Percentiles rank a stretch among this genome's conserved stretches.
phyloP scores from a whole-genome alignment of 1,284 basidiomycete genomes.

The Sphaerobolus stellatus region DNA sequence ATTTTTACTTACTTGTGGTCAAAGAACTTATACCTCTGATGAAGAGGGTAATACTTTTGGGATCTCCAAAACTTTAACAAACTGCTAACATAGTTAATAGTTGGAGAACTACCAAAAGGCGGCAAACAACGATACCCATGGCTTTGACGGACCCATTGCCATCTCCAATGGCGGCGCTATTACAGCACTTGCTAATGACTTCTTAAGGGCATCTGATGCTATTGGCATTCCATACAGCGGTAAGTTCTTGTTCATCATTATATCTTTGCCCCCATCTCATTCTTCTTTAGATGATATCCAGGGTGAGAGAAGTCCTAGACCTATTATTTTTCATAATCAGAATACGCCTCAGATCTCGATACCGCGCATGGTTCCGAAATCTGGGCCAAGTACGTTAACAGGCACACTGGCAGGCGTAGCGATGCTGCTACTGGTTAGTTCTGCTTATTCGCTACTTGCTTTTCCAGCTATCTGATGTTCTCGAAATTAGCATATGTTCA shows the following conservation, averaged over 20 bases:
- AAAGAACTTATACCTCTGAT: slow-evolving; percentile 67
- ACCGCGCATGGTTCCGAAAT: slow-evolving; percentile 68
- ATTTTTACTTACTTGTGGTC: slow-evolving; percentile 3
- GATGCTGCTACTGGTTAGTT: slow-evolving; percentile 64
- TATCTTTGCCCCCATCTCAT: background rate
- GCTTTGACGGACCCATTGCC: slow-evolving; percentile 69
- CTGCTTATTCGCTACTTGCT: background rate
- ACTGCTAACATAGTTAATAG: slow-evolving; percentile 25
- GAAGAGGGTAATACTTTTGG: slow-evolving; percentile 49
- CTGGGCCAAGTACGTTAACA: slow-evolving; percentile 77
- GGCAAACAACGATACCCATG: slow-evolving; percentile 54
- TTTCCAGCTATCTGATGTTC: slow-evolving; percentile 1
- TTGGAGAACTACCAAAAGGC: slow-evolving; percentile 78
- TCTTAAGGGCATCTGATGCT: slow-evolving; percentile 61
- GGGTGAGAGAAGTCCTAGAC: slow-evolving; percentile 30
- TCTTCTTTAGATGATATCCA: slow-evolving; percentile 58
- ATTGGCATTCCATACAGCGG: slow-evolving; percentile 67
- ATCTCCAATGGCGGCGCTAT: slow-evolving; percentile 67
- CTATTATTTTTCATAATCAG: background rate
- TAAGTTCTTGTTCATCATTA: slow-evolving; percentile 30
- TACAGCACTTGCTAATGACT: slow-evolving; percentile 64
- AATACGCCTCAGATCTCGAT: slow-evolving; percentile 45
- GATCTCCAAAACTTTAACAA: background rate
- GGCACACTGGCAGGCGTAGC: slow-evolving; percentile 67
- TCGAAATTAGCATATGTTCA: slow-evolving; percentile 56